Conservation (phyloP, 2,329 filamentous ascomycete species). For the Pseudocercospora fijiensis region DNA sequence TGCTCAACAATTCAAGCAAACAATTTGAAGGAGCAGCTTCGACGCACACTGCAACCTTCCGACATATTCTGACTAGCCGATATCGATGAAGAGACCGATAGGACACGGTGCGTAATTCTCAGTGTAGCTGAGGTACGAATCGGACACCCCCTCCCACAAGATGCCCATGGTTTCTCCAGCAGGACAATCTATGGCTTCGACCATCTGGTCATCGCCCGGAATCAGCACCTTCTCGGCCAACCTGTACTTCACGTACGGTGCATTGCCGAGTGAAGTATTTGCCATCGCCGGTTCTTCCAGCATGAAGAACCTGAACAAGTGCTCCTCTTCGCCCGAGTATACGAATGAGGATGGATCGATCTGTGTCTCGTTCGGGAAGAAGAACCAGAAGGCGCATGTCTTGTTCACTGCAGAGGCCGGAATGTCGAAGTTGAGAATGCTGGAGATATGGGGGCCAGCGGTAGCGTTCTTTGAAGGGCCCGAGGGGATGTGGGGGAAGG, state of each 20-base stretch:
- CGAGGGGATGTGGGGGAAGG: constrained; percentile 52
- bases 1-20: neutral
- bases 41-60: no score
- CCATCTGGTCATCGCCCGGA: constrained; percentile 22
- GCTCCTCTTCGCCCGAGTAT: constrained; percentile 38
- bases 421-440: constrained; percentile 70
- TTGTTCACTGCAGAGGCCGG: constrained; percentile 54
- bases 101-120: constrained; percentile 19
- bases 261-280: constrained; percentile 54
- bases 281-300: constrained; percentile 49
- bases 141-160: constrained; percentile 17
- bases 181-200: constrained; percentile 23
- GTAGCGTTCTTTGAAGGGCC: constrained; percentile 60
- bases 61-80: neutral
- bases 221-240: constrained; percentile 16
- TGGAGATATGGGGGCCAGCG: constrained; percentile 54
- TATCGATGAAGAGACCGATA: constrained; percentile 9
- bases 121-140: constrained; percentile 21
- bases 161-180: constrained; percentile 21
- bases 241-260: constrained; percentile 16
- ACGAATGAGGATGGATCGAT: constrained; percentile 61
- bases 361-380: constrained; percentile 58
- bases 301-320: constrained; percentile 30
- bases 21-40: neutral
- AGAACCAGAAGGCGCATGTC: constrained; percentile 64